A percentile compares a stretch with the other conserved stretches of the same genome.
phyloP scores from a whole-genome alignment of 2,329 filamentous ascomycete species.

The Colletotrichum sp. region DNA sequence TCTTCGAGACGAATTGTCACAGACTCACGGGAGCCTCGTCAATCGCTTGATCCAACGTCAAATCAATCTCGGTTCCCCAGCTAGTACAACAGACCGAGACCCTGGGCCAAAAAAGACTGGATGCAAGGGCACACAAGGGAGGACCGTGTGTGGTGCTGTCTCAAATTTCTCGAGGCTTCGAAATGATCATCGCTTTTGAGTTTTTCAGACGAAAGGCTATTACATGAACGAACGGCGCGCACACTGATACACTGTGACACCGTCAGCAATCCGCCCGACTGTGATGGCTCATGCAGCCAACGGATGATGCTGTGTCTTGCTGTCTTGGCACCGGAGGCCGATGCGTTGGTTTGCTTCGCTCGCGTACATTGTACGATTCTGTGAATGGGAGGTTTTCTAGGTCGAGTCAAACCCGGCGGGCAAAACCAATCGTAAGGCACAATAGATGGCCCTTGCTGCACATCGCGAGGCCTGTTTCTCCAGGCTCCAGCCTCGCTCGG shows the following conservation, averaged over 20 bases:
- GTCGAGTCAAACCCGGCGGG: background rate
- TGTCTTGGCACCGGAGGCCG: background rate
- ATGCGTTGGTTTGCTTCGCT: background rate
- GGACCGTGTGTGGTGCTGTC: background rate
- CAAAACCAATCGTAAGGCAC: background rate
- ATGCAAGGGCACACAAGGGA: conserved; percentile 7
- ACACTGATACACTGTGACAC: background rate
- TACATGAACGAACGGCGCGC: background rate
- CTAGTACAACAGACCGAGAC: background rate
- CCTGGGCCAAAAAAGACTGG: background rate
- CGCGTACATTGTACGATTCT: background rate
- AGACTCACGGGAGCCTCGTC: background rate
- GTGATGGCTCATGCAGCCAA: background rate
- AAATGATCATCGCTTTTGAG: background rate
- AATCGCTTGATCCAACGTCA: background rate
- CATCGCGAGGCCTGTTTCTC: background rate
- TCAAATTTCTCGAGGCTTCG: background rate
- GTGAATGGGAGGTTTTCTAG: background rate
- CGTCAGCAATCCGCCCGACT: background rate
- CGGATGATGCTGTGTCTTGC: background rate
- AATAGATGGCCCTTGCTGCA: background rate
- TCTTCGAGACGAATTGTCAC: background rate
- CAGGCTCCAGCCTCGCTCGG: background rate
- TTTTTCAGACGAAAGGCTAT: background rate
- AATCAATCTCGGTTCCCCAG: background rate